phyloP scores from a whole-genome alignment of 2,329 filamentous ascomycete genomes.

The Xylariaceae sp. region DNA sequence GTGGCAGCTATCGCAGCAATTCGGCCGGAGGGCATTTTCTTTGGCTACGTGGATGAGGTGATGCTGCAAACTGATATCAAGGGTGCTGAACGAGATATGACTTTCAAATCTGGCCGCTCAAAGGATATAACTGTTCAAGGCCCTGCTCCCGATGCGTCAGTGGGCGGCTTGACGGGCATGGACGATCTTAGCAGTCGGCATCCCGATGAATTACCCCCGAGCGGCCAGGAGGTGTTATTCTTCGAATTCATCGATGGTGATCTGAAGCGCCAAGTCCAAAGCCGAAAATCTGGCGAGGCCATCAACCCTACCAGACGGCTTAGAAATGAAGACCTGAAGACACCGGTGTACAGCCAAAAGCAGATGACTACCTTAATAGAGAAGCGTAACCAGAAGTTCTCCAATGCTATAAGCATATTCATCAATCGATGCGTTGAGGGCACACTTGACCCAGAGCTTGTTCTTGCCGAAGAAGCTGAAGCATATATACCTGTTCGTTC shows the following conservation, averaged over 20 bases:
- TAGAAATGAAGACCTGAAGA: conserved; percentile 75
- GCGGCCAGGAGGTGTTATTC: conserved; percentile 66
- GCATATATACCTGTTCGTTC: conserved; percentile 60
- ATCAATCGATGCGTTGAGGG: conserved; percentile 68
- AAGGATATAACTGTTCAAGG: conserved; percentile 48
- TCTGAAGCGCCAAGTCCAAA: conserved; percentile 72
- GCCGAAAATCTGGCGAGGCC: conserved; percentile 70
- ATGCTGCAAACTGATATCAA: conserved; percentile 77
- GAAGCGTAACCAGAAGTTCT: conserved; percentile 82
- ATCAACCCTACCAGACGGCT: conserved; percentile 64
- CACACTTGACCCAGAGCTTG: conserved; percentile 62
- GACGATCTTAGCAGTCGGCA: conserved; percentile 37
- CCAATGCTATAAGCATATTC: conserved; percentile 70
- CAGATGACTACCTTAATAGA: conserved; percentile 88
- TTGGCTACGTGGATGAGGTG: conserved; percentile 81
- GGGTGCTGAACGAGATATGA: conserved; percentile 61
- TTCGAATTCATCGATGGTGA: conserved; percentile 95
- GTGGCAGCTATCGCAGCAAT: conserved; percentile 77
- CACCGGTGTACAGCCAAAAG: conserved; percentile 90
- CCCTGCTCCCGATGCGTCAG: conserved; percentile 51
- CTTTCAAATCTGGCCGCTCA: conserved; percentile 55
- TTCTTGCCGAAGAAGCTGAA: conserved; percentile 56
- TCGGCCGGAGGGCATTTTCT: conserved; percentile 73
- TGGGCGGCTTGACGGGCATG: conserved; percentile 51
- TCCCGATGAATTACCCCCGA: conserved; percentile 30